Conservation (phyloP, 441 rosid species). For the Jatropha podagrica region DNA sequence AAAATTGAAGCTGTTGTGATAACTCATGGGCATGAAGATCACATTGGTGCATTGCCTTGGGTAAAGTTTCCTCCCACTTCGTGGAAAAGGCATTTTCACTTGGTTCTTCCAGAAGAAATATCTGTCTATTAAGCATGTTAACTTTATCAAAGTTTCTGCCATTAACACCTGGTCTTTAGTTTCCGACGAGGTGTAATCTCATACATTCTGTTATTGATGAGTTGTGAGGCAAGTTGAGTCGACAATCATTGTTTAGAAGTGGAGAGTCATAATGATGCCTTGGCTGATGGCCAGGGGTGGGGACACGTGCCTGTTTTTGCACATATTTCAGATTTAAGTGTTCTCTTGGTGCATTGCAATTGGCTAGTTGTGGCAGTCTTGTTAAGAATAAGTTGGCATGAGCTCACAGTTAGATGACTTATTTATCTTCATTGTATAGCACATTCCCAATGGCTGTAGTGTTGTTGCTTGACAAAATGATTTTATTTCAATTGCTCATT, state of each 20-base stretch:
- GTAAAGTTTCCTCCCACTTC: constrained; percentile 67
- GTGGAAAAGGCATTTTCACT: constrained; percentile 19
- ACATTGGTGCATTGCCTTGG: constrained; percentile 99
- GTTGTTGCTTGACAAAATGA: neutral
- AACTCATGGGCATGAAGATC: constrained; percentile 99
- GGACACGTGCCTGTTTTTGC: neutral
- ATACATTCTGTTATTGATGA: constrained; percentile 2
- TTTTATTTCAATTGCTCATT: neutral
- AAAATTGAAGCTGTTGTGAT: constrained; percentile 96
- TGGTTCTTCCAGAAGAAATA: constrained; percentile 4
- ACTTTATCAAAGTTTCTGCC: neutral
- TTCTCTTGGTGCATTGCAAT: neutral
- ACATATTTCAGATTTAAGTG: neutral
- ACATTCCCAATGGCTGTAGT: neutral
- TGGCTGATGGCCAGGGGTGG: neutral
- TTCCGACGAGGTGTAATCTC: constrained; percentile 2
- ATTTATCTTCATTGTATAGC: neutral
- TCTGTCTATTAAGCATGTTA: constrained; percentile 18
- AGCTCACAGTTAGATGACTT: neutral
- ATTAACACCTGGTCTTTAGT: constrained; percentile 9
- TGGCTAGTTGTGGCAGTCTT: constrained; percentile 3
- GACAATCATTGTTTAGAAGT: neutral
- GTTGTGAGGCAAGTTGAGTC: constrained; percentile 3
- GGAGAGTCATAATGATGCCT: neutral
- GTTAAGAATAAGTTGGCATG: neutral